Percentiles rank a stretch among this genome's conserved stretches.
Conservation (phyloP, 495 filamentous ascomycete genomes). For the Tuber borchii region DNA sequence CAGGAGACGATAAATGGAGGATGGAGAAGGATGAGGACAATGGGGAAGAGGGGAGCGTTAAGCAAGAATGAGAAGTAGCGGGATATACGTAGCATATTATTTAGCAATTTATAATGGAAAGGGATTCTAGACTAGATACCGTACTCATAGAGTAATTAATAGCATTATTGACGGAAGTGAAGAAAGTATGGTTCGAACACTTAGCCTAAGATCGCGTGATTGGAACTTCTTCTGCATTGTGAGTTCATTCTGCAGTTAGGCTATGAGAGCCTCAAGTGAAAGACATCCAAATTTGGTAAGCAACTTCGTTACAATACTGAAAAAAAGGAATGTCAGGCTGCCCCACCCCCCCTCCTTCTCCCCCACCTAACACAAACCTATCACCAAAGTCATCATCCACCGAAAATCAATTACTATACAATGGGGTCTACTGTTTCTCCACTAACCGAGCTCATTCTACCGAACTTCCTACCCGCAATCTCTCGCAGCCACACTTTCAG, state of each 20-base stretch:
- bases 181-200: background rate
- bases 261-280: background rate
- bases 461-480: background rate
- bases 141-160: background rate
- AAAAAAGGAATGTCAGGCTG: background rate
- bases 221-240: background rate
- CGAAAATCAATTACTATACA: background rate
- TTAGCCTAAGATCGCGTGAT: background rate
- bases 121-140: background rate
- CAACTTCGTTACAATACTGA: background rate
- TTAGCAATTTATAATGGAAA: background rate
- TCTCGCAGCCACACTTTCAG: background rate
- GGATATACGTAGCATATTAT: background rate
- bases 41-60: slow-evolving; percentile 7
- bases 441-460: background rate
- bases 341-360: too few relatives aligned
- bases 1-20: background rate
- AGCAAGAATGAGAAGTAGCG: slow-evolving; percentile 7
- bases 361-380: background rate
- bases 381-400: background rate
- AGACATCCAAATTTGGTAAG: background rate
- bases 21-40: slow-evolving; percentile 1
- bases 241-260: too few relatives aligned
- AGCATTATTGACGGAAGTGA: background rate
- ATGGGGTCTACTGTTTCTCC: background rate